Base-by-base conservation (phyloP, 2,329 filamentous ascomycete genomes). In the Rachicladosporium sp. region DNA sequence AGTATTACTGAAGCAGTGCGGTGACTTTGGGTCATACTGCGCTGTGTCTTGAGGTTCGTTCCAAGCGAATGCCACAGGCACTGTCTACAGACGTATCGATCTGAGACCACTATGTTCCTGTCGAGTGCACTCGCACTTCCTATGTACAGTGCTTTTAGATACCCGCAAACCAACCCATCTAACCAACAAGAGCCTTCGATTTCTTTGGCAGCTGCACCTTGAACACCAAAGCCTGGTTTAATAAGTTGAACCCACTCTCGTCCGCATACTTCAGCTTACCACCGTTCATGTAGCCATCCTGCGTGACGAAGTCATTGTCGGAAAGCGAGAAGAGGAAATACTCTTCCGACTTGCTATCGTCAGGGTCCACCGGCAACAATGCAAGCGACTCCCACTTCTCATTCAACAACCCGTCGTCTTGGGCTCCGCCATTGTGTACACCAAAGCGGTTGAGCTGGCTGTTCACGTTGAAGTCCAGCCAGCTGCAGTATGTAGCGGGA, bases 301-400 rank as follows among this genome's bases (percentile, higher is more conserved):
- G 78, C 0, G 80, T 84, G 41, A 85, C 76, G 49, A 84, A 84
- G 56, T 86, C 80, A 52, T 86, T 82, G 50, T 85, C 81, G 41
- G 73, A 80, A 36, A 82, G 60, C 9, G 70, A 74, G 45, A 86
- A 73, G 29, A 86, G 54, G 52, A 76, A 83, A 57, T 75, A 84
- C 59, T 82, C 74, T 19, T 73, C 54, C 31, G 60, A 56, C 2
- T 45, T 40, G n/a, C 55, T 51, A 3, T 59, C 55, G 34, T 62
- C 46, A 1, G 66, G 65, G 49, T 76, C 66, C 5, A 75, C 70
- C 1, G 78, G 77, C 2, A 76, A 67, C 15, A 84, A 54, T 2
- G 74, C 73, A 35, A 86, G 59, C 12, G 72, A 74, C 63, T 87
- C 81, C 81, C 81, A 86, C 54, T 86, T 86, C 65, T 86, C 80